These are phyloP conservation scores for Teunomyces funiuensis DNA, from an alignment of 805 yeast genomes.

Conservation along the genomic window DNA sequence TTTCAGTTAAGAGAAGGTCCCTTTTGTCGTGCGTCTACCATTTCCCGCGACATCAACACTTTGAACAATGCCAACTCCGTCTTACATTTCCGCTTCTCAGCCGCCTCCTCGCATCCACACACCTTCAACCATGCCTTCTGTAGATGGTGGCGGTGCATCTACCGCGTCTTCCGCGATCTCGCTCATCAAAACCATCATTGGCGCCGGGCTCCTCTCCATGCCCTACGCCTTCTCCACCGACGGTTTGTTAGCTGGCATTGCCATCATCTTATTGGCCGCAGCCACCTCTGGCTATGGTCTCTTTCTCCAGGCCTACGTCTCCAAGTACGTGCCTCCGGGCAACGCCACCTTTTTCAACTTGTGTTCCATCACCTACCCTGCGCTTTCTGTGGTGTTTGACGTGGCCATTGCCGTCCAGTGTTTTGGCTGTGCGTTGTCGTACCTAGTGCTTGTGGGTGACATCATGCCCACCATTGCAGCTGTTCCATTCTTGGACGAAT, in stretches of 20 bases:
- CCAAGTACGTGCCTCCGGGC: slow-evolving; percentile 50
- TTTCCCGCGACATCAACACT: too few species aligned
- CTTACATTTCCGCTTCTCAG: too few species aligned
- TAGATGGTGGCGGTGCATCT: slow-evolving; percentile 43
- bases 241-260: slow-evolving; percentile 45
- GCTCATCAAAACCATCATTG: slow-evolving; percentile 55
- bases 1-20: too few species aligned
- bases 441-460: slow-evolving; percentile 69
- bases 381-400: slow-evolving; percentile 60
- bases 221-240: slow-evolving; percentile 62
- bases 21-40: too few species aligned
- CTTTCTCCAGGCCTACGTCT: slow-evolving; percentile 58
- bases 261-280: slow-evolving; percentile 61
- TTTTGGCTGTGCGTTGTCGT: slow-evolving; percentile 68
- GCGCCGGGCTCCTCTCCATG: slow-evolving; percentile 72
- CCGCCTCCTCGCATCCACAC: background rate
- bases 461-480: slow-evolving; percentile 57
- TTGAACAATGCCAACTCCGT: too few species aligned
- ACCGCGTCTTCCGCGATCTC: slow-evolving; percentile 57
- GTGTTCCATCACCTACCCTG: slow-evolving; percentile 59
- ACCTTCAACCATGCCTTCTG: slow-evolving; percentile 16
- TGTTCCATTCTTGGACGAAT: slow-evolving; percentile 20
- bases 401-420: slow-evolving; percentile 69
- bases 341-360: slow-evolving; percentile 71
- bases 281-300: slow-evolving; percentile 67